Percentiles rank a stretch among this genome's conserved stretches.
Conservation (phyloP, 108 stramenopile genomes). For the Skeletonema menzelii region DNA sequence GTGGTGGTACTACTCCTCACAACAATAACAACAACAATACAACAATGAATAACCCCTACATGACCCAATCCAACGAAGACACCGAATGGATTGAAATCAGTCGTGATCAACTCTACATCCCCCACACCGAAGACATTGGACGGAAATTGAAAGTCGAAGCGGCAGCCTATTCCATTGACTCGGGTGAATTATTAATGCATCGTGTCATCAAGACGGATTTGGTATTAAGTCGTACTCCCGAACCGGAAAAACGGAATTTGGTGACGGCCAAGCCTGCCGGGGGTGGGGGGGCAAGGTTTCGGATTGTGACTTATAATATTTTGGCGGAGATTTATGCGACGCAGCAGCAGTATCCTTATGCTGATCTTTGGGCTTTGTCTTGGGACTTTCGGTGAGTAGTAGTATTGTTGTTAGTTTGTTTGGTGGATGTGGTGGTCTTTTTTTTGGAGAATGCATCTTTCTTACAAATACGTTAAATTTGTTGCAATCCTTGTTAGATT, state of each 20-base stretch:
- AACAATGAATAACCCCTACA: conserved; percentile 36
- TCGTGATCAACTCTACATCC: conserved; percentile 78
- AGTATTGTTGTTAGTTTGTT: background rate
- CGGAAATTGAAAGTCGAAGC: conserved; percentile 84
- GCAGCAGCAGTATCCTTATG: conserved; percentile 97
- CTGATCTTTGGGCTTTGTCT: conserved; percentile 93
- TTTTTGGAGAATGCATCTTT: too few relatives aligned
- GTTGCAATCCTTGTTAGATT: conserved; percentile 42
- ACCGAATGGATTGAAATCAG: conserved; percentile 76
- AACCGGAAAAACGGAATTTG: conserved; percentile 78
- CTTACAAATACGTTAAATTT: too few relatives aligned
- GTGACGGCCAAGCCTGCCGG: conserved; percentile 68
- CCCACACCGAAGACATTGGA: conserved; percentile 75
- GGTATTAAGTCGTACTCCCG: conserved; percentile 77
- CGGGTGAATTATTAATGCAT: conserved; percentile 84
- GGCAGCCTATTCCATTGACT: conserved; percentile 77
- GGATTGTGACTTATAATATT: conserved; percentile 95
- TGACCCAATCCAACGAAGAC: conserved; percentile 33
- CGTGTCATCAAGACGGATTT: conserved; percentile 88
- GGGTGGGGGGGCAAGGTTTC: conserved; percentile 80
- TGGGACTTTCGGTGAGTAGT: conserved; percentile 88
- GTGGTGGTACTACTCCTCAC: too few relatives aligned
- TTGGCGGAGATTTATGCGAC: conserved; percentile 99
- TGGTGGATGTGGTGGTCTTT: too few relatives aligned
- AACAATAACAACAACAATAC: conserved; percentile 2